phyloP scores from a whole-genome alignment of 306 rosid species.

The Mucuna pruriens region DNA sequence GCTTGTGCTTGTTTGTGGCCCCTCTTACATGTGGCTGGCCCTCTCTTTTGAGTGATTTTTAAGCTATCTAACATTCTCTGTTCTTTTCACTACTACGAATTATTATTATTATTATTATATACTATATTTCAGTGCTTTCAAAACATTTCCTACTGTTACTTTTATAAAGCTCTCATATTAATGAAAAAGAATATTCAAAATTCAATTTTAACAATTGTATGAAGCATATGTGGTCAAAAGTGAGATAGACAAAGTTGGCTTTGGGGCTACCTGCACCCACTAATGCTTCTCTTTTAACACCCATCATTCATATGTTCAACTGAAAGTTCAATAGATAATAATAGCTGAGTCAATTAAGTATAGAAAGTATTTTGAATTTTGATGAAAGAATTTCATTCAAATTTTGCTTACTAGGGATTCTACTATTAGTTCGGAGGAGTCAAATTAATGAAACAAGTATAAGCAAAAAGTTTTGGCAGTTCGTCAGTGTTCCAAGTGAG shows the following conservation, averaged over 20 bases:
- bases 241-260: constrained; percentile 37
- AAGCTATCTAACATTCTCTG: constrained; percentile 45
- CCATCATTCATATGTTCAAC: constrained; percentile 33
- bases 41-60: constrained; percentile 53
- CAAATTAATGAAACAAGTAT: background rate
- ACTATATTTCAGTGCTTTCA: background rate
- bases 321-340: background rate
- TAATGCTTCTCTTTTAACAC: constrained; percentile 41
- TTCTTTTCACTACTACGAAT: constrained; percentile 16
- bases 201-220: background rate
- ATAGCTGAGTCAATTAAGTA: constrained; percentile 6
- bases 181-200: background rate
- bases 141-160: background rate
- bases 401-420: background rate
- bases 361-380: background rate
- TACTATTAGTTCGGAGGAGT: background rate
- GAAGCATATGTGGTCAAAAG: constrained; percentile 48
- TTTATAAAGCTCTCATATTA: background rate
- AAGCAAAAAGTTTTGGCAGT: constrained; percentile 24
- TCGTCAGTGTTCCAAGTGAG: constrained; percentile 2
- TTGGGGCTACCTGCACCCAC: constrained; percentile 51
- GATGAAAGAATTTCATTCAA: background rate
- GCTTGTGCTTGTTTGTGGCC: constrained; percentile 25
- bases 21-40: constrained; percentile 54
- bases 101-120: background rate